Base-by-base conservation (phyloP, 1,284 basidiomycete species). In the Ustilago loliicola region DNA sequence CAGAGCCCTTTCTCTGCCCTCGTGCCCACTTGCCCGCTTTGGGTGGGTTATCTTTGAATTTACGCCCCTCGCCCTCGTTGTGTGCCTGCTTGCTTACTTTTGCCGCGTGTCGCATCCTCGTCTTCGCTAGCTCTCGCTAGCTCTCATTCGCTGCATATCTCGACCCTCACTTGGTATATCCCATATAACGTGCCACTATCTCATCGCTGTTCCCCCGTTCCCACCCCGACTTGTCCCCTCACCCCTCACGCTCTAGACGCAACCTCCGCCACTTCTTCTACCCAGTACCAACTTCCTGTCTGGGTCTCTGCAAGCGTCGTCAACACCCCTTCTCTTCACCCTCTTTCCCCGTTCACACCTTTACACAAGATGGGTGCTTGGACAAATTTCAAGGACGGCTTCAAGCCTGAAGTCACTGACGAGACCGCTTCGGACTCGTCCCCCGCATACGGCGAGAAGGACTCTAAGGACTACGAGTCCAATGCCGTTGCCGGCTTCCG, bases 301-400 rank as follows among this genome's bases (percentile, higher is more conserved):
- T 34, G 30, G 52, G 30, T 17, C 9, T 17, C 30, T 53, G 29
- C 29, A 8, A 53, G 27, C 15, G 52, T 53, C 52, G 30, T 53
- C 11, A 36, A 30, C 56, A 27, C 56, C 36, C 45, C 50, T 42
- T 21, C 50, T 21, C 53, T 23, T 27, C 19, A 10, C 34, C 21
- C 45, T 42, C 40, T 29, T 9, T 23, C 42, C 38, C 40, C 27
- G 4, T 13, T 21, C 25, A 50, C 38, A 48, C 23, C 56, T 47
- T 30, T 52, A 48, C 23, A 61, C 55, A 77, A n/a, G 1, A 79
- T 79, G 77, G 73, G 77, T 60, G 69, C 68, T 23, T 77, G 66
- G 62, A 58, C 50, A 36, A 77, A 69, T 34, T 80, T 80, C 48
- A 67, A 73, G 47, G 78, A 80, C 53, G 74, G 78, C 78, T 80